Evolutionary conservation across 192 early-diverging fungal species (phyloP).

Genomic region (Entomortierella chlamydospora): DNA sequence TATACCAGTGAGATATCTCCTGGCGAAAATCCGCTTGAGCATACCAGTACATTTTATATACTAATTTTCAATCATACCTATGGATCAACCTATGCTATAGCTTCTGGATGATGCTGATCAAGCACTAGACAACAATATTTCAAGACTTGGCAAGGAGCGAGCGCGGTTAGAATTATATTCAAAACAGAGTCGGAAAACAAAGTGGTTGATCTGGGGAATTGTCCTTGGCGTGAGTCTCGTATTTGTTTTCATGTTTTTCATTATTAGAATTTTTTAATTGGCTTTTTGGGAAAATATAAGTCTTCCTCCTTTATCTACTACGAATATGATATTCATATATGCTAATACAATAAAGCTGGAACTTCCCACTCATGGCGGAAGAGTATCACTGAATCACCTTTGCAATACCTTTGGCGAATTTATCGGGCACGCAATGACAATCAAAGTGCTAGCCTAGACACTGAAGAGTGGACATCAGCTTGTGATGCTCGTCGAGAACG

Average conservation of each 20-base stretch:
- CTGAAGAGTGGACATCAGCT: conserved; percentile 53
- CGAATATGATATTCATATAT: too few relatives aligned
- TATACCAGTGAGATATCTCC: too few relatives aligned
- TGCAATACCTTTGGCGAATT: too few relatives aligned
- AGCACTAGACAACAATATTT: conserved; percentile 41
- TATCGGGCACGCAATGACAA: too few relatives aligned
- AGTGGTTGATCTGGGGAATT: conserved; percentile 54
- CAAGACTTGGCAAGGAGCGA: conserved; percentile 40
- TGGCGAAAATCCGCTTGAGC: too few relatives aligned
- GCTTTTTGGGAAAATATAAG: background rate
- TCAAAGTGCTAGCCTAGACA: conserved; percentile 16
- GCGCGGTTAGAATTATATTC: conserved; percentile 41
- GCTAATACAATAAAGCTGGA: background rate
- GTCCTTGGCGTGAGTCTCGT: conserved; percentile 42
- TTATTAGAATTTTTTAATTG: conserved; percentile 46
- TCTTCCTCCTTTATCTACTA: too few relatives aligned
- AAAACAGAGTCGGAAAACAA: conserved; percentile 52
- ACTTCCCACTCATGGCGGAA: background rate
- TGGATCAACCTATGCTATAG: conserved; percentile 6
- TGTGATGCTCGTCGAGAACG: too few relatives aligned
- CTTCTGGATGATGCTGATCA: conserved; percentile 44
- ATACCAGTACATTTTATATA: background rate
- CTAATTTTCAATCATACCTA: background rate
- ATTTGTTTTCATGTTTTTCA: conserved; percentile 53
- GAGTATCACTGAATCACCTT: background rate